phyloP scores from a whole-genome alignment of 164 flowering plant species.

The Stephania yunnanensis region DNA sequence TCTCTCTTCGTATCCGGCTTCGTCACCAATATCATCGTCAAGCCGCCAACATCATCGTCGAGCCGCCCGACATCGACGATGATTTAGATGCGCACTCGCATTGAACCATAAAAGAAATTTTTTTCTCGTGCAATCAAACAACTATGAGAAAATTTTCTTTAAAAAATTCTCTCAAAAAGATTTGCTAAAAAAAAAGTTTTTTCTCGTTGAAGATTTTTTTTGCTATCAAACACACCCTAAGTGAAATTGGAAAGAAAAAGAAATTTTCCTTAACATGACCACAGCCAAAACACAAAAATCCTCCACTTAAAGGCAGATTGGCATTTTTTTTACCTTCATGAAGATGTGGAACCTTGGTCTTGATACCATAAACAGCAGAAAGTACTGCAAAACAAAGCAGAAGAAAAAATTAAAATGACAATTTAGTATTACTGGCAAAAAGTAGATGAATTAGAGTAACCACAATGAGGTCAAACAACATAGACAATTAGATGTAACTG shows the following conservation, averaged over 20 bases:
- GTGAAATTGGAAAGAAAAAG: not conserved
- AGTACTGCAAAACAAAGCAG: constrained; percentile 31
- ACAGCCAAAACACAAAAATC: not conserved
- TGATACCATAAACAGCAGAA: constrained; percentile 46
- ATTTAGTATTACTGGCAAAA: not conserved
- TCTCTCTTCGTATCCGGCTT: no score
- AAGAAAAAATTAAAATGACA: not conserved
- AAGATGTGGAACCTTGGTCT: constrained; percentile 29
- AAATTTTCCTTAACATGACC: not conserved
- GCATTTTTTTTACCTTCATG: constrained; percentile 35
- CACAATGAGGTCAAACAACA: not conserved
- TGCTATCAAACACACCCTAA: no score
- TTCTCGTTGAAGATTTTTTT: no score
- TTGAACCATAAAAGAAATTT: no score
- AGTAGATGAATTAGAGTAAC: not conserved
- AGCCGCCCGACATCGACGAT: no score
- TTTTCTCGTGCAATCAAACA: no score
- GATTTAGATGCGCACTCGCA: no score
- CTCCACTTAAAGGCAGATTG: not conserved
- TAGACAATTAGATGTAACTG: not conserved
- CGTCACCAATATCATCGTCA: no score
- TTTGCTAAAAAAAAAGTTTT: no score
- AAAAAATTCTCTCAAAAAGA: no score
- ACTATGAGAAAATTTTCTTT: no score
- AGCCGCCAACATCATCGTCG: no score